Evolutionary conservation across 2,329 filamentous ascomycete genomes (phyloP).

Genomic region (Colletotrichum spinosum): DNA sequence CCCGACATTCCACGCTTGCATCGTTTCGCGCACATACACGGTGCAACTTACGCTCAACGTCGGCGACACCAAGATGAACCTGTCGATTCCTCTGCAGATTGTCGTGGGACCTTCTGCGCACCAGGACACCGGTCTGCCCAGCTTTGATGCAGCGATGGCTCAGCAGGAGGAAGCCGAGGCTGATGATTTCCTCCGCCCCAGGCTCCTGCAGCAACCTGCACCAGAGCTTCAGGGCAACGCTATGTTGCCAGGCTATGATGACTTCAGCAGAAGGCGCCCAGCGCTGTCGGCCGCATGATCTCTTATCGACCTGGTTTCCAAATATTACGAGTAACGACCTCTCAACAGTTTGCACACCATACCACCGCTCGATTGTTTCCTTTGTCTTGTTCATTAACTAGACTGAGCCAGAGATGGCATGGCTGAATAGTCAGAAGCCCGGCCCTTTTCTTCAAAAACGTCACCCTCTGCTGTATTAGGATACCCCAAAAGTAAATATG

Average conservation of each 20-base stretch:
- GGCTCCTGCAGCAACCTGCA: constrained; percentile 50
- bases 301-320: not conserved
- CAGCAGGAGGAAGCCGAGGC: constrained; percentile 55
- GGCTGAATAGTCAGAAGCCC: not conserved
- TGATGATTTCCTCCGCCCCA: constrained; percentile 56
- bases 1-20: constrained; percentile 69
- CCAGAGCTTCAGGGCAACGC: constrained; percentile 46
- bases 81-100: constrained; percentile 64
- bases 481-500: constrained; percentile 30
- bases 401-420: not conserved
- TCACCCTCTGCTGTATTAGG: not conserved
- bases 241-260: constrained; percentile 55
- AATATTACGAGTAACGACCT: constrained; percentile 23
- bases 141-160: constrained; percentile 61
- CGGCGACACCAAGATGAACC: constrained; percentile 55
- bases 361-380: constrained; percentile 13
- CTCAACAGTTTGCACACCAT: constrained; percentile 17
- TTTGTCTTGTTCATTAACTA: constrained; percentile 1
- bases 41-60: constrained; percentile 58
- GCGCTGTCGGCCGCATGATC: constrained; percentile 16
- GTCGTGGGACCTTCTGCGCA: constrained; percentile 52
- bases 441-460: too few relatives aligned
- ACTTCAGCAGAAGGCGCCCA: constrained; percentile 34
- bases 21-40: constrained; percentile 66
- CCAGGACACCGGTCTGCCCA: constrained; percentile 54